Base-by-base conservation (phyloP, 1,284 basidiomycete genomes). In the Phylloporus sp. region DNA sequence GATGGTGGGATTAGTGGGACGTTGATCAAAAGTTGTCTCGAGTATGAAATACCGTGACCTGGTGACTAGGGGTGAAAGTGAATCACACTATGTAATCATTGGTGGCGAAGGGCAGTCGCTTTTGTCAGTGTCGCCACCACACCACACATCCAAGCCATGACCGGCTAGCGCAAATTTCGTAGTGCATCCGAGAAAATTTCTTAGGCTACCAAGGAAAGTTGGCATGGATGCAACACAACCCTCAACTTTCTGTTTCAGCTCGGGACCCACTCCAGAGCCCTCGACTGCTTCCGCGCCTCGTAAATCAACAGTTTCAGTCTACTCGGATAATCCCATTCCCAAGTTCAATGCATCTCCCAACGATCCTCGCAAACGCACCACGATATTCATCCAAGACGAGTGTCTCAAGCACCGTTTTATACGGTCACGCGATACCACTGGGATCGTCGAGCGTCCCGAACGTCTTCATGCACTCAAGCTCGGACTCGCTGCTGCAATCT, bases 401-500 rank as follows among this genome's bases (percentile, higher is more conserved):
- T 93, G 91, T 72, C 79, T 87, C 15, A 79, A 85, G 60, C 95
- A 98, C 75, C 85, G 83, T 57, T 96, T 88, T 72, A 93, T 95
- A 63, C 89, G 94, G 22, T 88, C 89, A 18, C 79, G 84, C 60
- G 89, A 94, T 70, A 82, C 82, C 2, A 92, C 90, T 1, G 81
- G 82, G 60, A 89, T 96, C 63, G 87, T 95, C 26, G 95, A 98
- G 74, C 84, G 93, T n/a, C 95, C 95, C 0, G 92, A 96, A 75
- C 86, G 95, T n/a, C 78, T 98, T 20, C 84, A 89, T 52, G 94
- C 95, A 0, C 86, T 96, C 52, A 87, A 90, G 63, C 71, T 92
- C 12, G 95, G 95, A 2, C 81, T 96, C 8, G 85, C 93, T 3
- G 90, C 91, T 6, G 92, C 91, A 0, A 82, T 92, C 31, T 85